These are phyloP conservation scores for Zygotorulaspora sp. DNA, from an alignment of 805 yeast species.

Conservation along the genomic window DNA sequence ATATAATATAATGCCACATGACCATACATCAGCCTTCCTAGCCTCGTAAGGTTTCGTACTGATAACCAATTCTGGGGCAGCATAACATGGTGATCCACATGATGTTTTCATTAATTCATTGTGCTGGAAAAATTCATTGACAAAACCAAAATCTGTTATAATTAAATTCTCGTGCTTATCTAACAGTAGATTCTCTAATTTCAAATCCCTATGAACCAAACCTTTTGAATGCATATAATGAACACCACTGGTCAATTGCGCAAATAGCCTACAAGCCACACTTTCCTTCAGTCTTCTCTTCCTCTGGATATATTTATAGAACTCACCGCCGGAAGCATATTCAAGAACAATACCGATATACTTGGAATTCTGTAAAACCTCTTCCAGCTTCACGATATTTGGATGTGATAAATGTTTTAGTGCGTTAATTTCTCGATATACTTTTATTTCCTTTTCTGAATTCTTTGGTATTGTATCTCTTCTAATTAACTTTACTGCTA, in stretches of 20 bases:
- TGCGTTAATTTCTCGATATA: constrained; percentile 90
- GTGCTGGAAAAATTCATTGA: constrained; percentile 60
- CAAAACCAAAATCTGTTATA: constrained; percentile 92
- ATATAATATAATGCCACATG: constrained; percentile 89
- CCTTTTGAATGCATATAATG: constrained; percentile 92
- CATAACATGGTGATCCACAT: constrained; percentile 98
- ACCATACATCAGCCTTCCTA: constrained; percentile 93
- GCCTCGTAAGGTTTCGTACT: constrained; percentile 86
- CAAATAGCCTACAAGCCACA: constrained; percentile 80
- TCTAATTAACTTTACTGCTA: constrained; percentile 88
- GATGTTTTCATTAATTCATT: constrained; percentile 86
- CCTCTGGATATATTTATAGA: constrained; percentile 85
- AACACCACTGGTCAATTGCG: constrained; percentile 91
- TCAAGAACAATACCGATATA: constrained; percentile 95
- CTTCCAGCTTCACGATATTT: constrained; percentile 85
- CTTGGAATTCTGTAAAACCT: constrained; percentile 88
- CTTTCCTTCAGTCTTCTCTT: constrained; percentile 84
- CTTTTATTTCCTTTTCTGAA: constrained; percentile 80
- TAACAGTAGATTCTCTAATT: constrained; percentile 78
- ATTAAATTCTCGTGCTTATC: constrained; percentile 84
- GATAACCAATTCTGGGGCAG: constrained; percentile 94
- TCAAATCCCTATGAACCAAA: constrained; percentile 82
- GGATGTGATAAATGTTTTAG: constrained; percentile 84
- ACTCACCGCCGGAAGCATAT: constrained; percentile 96
- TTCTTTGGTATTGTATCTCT: constrained; percentile 85